These are phyloP conservation scores for Berkeleyomyces rouxiae DNA, from an alignment of 2,329 filamentous ascomycete genomes.

Conservation along the genomic window DNA sequence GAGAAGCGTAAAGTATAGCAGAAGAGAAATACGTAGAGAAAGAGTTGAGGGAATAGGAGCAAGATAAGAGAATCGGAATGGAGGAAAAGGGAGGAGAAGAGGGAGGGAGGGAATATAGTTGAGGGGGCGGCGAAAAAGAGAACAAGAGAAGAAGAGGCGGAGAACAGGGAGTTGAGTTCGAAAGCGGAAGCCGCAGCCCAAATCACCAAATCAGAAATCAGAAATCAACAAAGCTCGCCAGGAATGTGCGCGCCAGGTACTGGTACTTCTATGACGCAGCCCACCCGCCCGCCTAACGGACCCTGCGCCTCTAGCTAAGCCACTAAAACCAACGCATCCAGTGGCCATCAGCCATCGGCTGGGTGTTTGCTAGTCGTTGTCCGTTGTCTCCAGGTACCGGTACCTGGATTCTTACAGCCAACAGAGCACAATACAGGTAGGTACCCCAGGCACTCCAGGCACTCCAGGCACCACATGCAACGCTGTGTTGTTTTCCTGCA, in stretches of 20 bases:
- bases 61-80: neutral
- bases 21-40: neutral
- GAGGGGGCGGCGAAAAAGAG: neutral
- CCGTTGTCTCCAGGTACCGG: neutral
- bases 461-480: neutral
- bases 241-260: neutral
- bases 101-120: neutral
- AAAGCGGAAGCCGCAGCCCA: conserved; percentile 8
- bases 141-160: conserved; percentile 10
- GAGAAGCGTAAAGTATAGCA: neutral
- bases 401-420: neutral
- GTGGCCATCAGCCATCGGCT: neutral
- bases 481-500: neutral
- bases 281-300: neutral
- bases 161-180: conserved; percentile 9
- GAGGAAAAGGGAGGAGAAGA: neutral
- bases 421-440: neutral
- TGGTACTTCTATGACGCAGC: neutral
- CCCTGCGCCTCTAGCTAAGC: neutral
- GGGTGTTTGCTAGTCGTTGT: neutral
- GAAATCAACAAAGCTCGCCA: conserved; percentile 7
- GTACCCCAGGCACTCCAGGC: neutral
- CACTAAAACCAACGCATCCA: neutral
- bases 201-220: neutral
- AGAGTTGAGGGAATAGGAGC: neutral